Base-by-base conservation (phyloP, 2,329 filamentous ascomycete species). In the Xylaria sp. region DNA sequence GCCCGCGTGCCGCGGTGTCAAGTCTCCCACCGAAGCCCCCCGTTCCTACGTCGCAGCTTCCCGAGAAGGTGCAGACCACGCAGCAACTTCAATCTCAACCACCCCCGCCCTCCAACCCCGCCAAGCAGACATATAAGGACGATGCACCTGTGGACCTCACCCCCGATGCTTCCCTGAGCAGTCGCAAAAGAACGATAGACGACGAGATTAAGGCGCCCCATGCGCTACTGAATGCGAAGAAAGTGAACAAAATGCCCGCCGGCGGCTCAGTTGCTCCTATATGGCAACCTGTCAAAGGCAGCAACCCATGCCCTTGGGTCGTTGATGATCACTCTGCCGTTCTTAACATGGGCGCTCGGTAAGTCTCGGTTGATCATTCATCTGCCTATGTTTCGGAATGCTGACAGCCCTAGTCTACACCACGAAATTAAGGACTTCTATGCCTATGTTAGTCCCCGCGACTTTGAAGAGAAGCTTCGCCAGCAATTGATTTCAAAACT, bases 341-440 rank as follows among this genome's bases (percentile, higher is more conserved):
- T 3, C 78, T 75, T 1, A 83, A 85, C 50, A 85, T 87, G 81
- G 86, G 83, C 58, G 85, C 86, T 37, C 88, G 90, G 90, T 90
- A 81, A 81, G 85, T 66, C 20, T 25, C n/a, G 1, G 12, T 57
- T 23, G 1, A 18, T 57, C 20, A 10, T 23, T 13, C 48, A n/a
- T 44, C 44, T 28, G 15, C 28, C 41, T 51, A 6, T 28, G 15
- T 52, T 39, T 64, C 37, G n/a, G 20, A 25, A 52, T 62, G 13
- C 63, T 72, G 56, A 73, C 61, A 2, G 67, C 44, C 39, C 15
- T 67, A 94, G 93, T 80, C 83, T 99, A 31, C 94, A 98, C 80
- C 93, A 94, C 76, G 96, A 99, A 80, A 90, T 98, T 52, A 83
- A 92, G 37, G 93, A 97, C 75, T 98, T 98, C 78, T 97, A 94